Base-by-base conservation (phyloP, 768 basidiomycete genomes). In the Rhodocollybia butyracea region DNA sequence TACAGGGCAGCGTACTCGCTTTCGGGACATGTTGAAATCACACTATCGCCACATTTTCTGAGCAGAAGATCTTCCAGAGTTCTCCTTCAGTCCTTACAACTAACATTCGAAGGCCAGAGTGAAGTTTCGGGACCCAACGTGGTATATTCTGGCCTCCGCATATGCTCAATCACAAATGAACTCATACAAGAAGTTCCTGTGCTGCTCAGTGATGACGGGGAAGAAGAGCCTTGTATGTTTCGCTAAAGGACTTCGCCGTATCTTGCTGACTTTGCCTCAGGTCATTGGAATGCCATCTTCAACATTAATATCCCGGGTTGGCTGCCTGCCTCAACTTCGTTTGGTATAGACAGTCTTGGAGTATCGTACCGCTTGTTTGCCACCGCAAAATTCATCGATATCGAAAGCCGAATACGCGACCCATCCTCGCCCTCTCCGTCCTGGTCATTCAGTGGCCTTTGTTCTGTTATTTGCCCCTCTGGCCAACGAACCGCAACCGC, bases 1-100 rank as follows among this genome's bases (percentile, higher is more conserved):
- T n/a, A n/a, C n/a, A 97, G 94, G 56, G 86, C 89, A 55, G 85
- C 85, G 2, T 96, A 94, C 68, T 95, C 94, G 10, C 78, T 97
- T 42, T 88, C 92, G 8, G 94, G 94, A 3, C 81, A 93, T 66
- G 74, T 96, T 21, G 73, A 82, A 22, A 72, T 96, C 51, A 77
- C 83, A 0, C 61, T 94, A 30, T 73, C 81, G 3, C 77, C 88
- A 0, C 38, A 85, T 2, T 76, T 69, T 51, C 81, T 81, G 11
- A 63, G 77, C 57, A 78, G 76, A 55, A 71, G 75, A 46, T 68
- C 83, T 0, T 69, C 77, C 8, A 79, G 73, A 36, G 65, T 86
- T 39, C 65, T 86, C 4, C 78, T 94, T 19, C 80, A 83, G 58
- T 93, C 91, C 1, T 73, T 96, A 36, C 70, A 75, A 40, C 66